Base-by-base conservation (phyloP, 1,284 basidiomycete species). In the Leccinum pachyderme region DNA sequence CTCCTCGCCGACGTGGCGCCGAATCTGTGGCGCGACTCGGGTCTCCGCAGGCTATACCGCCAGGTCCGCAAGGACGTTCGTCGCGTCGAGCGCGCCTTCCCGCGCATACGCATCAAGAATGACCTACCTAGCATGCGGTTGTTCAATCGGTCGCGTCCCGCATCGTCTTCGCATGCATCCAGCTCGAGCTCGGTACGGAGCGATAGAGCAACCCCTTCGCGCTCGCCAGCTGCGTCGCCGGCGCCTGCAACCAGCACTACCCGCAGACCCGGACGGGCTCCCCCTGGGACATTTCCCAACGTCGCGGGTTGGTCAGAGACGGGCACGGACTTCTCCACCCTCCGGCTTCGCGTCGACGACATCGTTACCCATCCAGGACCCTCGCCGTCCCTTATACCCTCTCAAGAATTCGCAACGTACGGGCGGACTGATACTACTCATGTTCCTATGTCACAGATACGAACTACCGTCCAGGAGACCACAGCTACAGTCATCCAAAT, bases 1-100 rank as follows among this genome's bases (percentile, higher is more conserved):
- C 75, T 89, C 47, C 72, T 89, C 46, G 80, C 87, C 29, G 87
- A 89, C 63, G 74, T 89, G 51, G 75, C 81, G 3, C 82, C 86
- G 4, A 77, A 75, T 47, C 62, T 89, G 44, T 86, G 80, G 79
- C 73, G 74, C 43, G 84, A 87, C 53, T 74, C 76, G 29, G 84
- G 86, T 31, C 72, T 84, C 54, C 75, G 76, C 49, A 74, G 78
- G 54, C 68, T 80, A 31, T 86, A 81, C 75, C 79, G 81, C 57
- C 73, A 75, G 47, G 72, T 83, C 32, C 75, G 80, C 51, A 77
- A 79, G 54, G 81, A 81, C 52, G 59, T 68, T 27, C 71, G 68
- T 31, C 60, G 66, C 33, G 62, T 71, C 57, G 59, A 59, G 47
- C 69, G 70, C 32, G 58, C 68, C 46, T 60, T 72, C 8, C 70